phyloP scores from a whole-genome alignment of 2,329 filamentous ascomycete genomes.

The Grosmannia clavigera region DNA sequence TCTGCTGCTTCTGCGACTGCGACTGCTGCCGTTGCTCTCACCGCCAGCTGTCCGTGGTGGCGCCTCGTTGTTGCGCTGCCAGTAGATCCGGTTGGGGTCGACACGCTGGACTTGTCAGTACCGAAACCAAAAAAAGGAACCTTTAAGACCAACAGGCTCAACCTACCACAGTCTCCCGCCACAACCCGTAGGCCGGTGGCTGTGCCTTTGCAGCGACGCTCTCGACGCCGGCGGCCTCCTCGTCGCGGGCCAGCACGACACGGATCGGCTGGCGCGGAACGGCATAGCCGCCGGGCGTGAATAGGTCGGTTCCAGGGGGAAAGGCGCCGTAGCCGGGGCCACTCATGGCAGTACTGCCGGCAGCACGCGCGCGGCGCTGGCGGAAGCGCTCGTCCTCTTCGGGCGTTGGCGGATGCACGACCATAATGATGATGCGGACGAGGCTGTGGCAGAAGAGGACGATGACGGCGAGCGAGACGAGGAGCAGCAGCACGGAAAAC shows the following conservation, averaged over 20 bases:
- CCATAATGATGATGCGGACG: slow-evolving; percentile 58
- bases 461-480: slow-evolving; percentile 61
- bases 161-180: slow-evolving; percentile 71
- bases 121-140: background rate
- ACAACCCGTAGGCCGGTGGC: slow-evolving; percentile 77
- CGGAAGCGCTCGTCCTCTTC: slow-evolving; percentile 19
- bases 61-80: slow-evolving; percentile 50
- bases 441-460: slow-evolving; percentile 74
- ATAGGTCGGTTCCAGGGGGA: slow-evolving; percentile 25
- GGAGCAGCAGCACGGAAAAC: slow-evolving; percentile 68
- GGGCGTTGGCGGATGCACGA: slow-evolving; percentile 34
- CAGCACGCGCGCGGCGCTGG: slow-evolving; percentile 7
- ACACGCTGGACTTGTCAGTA: slow-evolving; percentile 41
- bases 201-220: slow-evolving; percentile 44
- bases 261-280: slow-evolving; percentile 62
- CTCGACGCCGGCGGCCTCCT: slow-evolving; percentile 50
- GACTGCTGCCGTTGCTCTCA: slow-evolving; percentile 2
- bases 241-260: slow-evolving; percentile 62
- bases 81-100: slow-evolving; percentile 70
- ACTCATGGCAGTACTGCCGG: slow-evolving; percentile 13
- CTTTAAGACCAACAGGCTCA: background rate
- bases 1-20: background rate
- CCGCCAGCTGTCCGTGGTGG: slow-evolving; percentile 11
- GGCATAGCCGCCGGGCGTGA: slow-evolving; percentile 51
- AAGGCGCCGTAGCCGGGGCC: slow-evolving; percentile 10